Conservation (phyloP, 2,329 filamentous ascomycete species). For the Phyllosticta ampelicida region DNA sequence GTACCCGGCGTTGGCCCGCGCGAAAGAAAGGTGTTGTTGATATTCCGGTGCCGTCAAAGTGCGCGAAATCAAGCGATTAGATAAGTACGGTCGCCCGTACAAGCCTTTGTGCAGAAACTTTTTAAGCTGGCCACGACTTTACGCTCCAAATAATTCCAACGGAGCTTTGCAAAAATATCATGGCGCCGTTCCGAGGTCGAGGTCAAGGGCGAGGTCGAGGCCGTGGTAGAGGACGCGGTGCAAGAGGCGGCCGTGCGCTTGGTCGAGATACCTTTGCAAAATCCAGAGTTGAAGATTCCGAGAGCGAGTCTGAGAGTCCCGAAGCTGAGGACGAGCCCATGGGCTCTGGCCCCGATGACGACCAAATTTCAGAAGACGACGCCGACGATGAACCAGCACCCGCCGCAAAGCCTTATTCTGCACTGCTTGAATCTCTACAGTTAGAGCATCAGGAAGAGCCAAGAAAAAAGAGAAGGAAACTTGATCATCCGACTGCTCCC, state of each 20-base stretch:
- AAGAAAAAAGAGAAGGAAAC: conserved; percentile 43
- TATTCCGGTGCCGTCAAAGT: conserved; percentile 7
- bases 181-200: conserved; percentile 17
- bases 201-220: conserved; percentile 15
- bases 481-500: conserved; percentile 22
- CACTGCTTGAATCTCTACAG: conserved; percentile 46
- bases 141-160: background rate
- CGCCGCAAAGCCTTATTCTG: conserved; percentile 40
- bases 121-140: background rate
- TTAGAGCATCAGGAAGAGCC: conserved; percentile 33
- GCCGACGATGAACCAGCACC: conserved; percentile 17
- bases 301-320: conserved; percentile 8
- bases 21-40: conserved; percentile 7
- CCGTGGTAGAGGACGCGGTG: conserved; percentile 9
- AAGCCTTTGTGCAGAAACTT: conserved; percentile 1
- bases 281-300: conserved; percentile 14
- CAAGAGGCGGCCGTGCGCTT: background rate
- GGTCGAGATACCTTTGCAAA: background rate
- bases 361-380: conserved; percentile 18
- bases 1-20: conserved; percentile 10
- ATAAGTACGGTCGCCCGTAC: conserved; percentile 7
- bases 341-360: conserved; percentile 8
- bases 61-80: conserved; percentile 11
- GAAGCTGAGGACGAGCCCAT: conserved; percentile 20
- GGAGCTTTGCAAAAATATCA: background rate